phyloP scores from a whole-genome alignment of 306 rosid species.

The Castanea sativa region DNA sequence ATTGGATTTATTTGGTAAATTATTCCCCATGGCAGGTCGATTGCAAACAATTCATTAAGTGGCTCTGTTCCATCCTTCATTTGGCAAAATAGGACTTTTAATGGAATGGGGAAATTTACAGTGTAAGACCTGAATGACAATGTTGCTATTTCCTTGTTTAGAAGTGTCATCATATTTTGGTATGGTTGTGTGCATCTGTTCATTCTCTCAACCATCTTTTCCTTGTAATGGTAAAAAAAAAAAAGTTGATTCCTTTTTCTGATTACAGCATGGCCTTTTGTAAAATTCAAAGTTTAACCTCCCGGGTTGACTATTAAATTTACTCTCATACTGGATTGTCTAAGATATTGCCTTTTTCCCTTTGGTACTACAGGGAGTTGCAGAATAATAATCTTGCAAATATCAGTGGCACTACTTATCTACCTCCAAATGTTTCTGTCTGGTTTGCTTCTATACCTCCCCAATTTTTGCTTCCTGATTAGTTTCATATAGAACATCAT shows the following conservation, averaged over 20 bases:
- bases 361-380: slow-evolving; percentile 60
- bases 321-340: neutral
- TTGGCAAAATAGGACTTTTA: slow-evolving; percentile 55
- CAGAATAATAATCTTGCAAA: slow-evolving; percentile 55
- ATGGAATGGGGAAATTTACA: slow-evolving; percentile 34
- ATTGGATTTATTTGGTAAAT: neutral
- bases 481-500: neutral
- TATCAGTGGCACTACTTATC: slow-evolving; percentile 47
- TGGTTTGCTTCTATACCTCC: slow-evolving; percentile 48
- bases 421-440: slow-evolving; percentile 70
- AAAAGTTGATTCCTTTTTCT: no score
- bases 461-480: slow-evolving; percentile 6
- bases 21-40: slow-evolving; percentile 63
- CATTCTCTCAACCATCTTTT: no score
- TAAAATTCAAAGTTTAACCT: neutral
- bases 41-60: slow-evolving; percentile 63
- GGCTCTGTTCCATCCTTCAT: slow-evolving; percentile 66
- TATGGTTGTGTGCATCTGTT: no score
- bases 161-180: no score
- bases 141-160: neutral
- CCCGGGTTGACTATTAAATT: neutral
- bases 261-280: no score
- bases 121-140: slow-evolving; percentile 55
- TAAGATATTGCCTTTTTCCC: slow-evolving; percentile 20
- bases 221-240: no score